phyloP scores from a whole-genome alignment of 768 basidiomycete genomes.

The Candolleomyces aberdarensis region DNA sequence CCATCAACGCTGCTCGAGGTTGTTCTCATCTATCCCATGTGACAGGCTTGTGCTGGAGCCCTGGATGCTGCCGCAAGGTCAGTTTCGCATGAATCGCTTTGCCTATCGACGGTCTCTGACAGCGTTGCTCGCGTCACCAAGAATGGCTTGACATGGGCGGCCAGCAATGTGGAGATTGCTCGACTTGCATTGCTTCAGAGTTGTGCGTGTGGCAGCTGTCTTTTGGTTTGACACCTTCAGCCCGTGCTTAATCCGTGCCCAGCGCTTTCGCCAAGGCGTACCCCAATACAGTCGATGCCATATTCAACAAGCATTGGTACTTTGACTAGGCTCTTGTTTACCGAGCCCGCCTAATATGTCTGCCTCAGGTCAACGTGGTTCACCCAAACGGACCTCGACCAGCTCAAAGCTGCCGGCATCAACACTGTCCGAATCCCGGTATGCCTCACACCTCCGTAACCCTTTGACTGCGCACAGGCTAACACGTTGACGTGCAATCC shows the following conservation, averaged over 20 bases:
- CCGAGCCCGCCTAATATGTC: background rate
- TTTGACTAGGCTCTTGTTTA: background rate
- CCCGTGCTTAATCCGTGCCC: background rate
- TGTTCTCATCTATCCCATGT: background rate
- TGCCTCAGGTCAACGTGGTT: slow-evolving; percentile 65
- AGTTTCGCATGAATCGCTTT: background rate
- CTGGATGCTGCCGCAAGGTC: slow-evolving; percentile 81
- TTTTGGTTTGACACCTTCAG: background rate
- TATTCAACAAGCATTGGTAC: slow-evolving; percentile 65
- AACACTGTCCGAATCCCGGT: slow-evolving; percentile 80
- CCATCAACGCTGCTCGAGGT: background rate
- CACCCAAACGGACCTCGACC: slow-evolving; percentile 54
- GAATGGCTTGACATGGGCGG: slow-evolving; percentile 80
- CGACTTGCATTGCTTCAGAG: slow-evolving; percentile 62
- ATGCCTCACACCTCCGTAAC: slow-evolving; percentile 17
- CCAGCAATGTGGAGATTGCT: slow-evolving; percentile 54
- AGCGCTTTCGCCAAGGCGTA: slow-evolving; percentile 62
- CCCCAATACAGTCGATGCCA: slow-evolving; percentile 54
- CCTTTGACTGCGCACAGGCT: background rate
- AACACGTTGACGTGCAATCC: background rate
- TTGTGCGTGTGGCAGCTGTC: slow-evolving; percentile 40
- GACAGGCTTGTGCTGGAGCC: slow-evolving; percentile 69
- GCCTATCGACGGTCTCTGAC: background rate
- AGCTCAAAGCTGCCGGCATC: slow-evolving; percentile 52
- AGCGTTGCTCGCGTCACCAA: slow-evolving; percentile 17